Conservation (phyloP, 805 yeast species). For the Saturnispora zaruensis region DNA sequence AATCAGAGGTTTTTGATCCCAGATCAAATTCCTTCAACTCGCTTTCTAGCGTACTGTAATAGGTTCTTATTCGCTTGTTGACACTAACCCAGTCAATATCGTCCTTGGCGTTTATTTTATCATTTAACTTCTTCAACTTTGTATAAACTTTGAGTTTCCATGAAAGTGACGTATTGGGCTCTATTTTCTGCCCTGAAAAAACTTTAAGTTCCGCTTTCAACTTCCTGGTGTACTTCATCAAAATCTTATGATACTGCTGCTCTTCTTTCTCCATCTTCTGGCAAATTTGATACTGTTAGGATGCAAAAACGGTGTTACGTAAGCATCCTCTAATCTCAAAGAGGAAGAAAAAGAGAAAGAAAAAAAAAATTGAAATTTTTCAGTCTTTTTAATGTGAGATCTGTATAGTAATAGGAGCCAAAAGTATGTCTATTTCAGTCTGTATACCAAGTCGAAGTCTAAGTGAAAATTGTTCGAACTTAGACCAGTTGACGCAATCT, state of each 20-base stretch:
- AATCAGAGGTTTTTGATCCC: neutral
- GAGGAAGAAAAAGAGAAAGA: neutral
- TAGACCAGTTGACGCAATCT: constrained; percentile 64
- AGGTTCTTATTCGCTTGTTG: neutral
- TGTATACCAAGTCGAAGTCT: constrained; percentile 2
- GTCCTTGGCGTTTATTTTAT: neutral
- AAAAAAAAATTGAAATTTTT: neutral
- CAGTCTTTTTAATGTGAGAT: neutral
- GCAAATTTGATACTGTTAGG: neutral
- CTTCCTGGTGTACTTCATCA: neutral
- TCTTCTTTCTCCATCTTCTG: neutral
- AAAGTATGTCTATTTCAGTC: constrained; percentile 2
- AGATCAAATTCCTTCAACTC: neutral
- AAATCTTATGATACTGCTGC: neutral
- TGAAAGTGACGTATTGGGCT: constrained; percentile 5
- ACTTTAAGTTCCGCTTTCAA: constrained; percentile 7
- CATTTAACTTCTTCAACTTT: constrained; percentile 8
- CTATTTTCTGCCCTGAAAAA: constrained; percentile 9
- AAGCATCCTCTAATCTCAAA: neutral
- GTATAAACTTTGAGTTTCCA: constrained; percentile 7
- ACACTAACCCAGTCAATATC: neutral
- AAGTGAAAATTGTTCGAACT: constrained; percentile 26
- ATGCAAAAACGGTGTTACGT: neutral
- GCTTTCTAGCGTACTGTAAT: neutral
- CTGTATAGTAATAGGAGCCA: neutral